Conservation (phyloP, 2,329 filamentous ascomycete genomes). For the Mycosphaerella sp. region DNA sequence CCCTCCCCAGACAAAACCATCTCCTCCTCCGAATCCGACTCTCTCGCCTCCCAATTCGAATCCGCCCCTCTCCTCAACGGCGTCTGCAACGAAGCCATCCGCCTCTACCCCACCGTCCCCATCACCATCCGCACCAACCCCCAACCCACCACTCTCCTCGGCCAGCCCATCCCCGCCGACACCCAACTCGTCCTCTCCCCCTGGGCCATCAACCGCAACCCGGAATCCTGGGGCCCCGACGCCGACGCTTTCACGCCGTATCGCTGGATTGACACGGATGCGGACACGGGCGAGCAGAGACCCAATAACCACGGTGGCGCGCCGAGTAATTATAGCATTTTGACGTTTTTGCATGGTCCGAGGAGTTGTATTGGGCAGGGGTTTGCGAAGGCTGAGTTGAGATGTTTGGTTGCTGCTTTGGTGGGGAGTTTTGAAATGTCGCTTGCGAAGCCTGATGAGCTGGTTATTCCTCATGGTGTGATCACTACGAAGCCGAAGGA, state of each 20-base stretch:
- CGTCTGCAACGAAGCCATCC: slow-evolving; percentile 42
- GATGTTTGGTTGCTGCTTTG: slow-evolving; percentile 29
- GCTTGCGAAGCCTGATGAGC: slow-evolving; percentile 25
- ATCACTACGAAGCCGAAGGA: slow-evolving; percentile 29
- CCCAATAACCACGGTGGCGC: slow-evolving; percentile 59
- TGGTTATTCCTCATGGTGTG: slow-evolving; percentile 23
- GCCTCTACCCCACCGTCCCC: slow-evolving; percentile 45
- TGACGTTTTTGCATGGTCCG: slow-evolving; percentile 50
- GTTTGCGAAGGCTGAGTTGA: slow-evolving; percentile 52
- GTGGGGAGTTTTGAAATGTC: slow-evolving; percentile 26
- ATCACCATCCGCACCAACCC: slow-evolving; percentile 43
- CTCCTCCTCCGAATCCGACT: slow-evolving; percentile 18
- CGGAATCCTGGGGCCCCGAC: slow-evolving; percentile 40
- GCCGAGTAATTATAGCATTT: slow-evolving; percentile 47
- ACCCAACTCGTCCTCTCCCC: slow-evolving; percentile 37
- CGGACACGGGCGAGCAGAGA: slow-evolving; percentile 24
- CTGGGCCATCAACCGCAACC: slow-evolving; percentile 41
- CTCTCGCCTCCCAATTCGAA: slow-evolving; percentile 38
- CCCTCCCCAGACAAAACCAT: slow-evolving; percentile 39
- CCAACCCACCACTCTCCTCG: slow-evolving; percentile 39
- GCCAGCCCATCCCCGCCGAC: slow-evolving; percentile 36
- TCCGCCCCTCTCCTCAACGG: slow-evolving; percentile 43
- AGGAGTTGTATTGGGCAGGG: slow-evolving; percentile 74
- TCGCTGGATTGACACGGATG: slow-evolving; percentile 40
- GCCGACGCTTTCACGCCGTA: slow-evolving; percentile 41